These are phyloP conservation scores for Naegleria lovaniensis DNA, from an alignment of 208 protist species.

Conservation along the genomic window DNA sequence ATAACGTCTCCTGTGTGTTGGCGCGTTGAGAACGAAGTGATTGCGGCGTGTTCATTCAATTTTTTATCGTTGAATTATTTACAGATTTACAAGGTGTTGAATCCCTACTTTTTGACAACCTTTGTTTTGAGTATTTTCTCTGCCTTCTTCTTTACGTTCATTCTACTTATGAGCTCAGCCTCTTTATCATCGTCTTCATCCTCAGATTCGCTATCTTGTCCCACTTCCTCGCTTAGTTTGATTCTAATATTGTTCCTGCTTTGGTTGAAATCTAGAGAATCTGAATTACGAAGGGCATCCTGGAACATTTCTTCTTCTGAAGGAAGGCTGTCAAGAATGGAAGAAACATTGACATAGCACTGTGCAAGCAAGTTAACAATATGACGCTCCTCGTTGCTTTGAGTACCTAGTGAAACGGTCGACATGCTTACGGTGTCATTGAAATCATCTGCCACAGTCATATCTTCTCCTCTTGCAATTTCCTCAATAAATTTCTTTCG, in stretches of 20 bases:
- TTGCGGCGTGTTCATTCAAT: background rate
- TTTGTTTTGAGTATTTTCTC: background rate
- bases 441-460: background rate
- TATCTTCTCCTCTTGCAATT: slow-evolving; percentile 28
- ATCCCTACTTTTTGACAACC: background rate
- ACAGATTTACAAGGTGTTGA: too few species aligned
- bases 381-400: background rate
- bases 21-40: background rate
- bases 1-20: background rate
- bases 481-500: slow-evolving; percentile 34
- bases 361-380: background rate
- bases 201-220: background rate
- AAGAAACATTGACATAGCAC: background rate
- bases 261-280: background rate
- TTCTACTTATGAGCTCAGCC: slow-evolving; percentile 5
- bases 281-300: background rate
- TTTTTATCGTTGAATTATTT: background rate
- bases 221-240: background rate
- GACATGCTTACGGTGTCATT: background rate
- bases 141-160: background rate
- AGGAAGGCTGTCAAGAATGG: background rate
- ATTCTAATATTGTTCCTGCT: slow-evolving; percentile 23
- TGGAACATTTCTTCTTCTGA: background rate
- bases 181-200: slow-evolving; percentile 22
- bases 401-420: background rate